phyloP scores from a whole-genome alignment of 495 filamentous ascomycete species.

The Aspergillus taichungensis region DNA sequence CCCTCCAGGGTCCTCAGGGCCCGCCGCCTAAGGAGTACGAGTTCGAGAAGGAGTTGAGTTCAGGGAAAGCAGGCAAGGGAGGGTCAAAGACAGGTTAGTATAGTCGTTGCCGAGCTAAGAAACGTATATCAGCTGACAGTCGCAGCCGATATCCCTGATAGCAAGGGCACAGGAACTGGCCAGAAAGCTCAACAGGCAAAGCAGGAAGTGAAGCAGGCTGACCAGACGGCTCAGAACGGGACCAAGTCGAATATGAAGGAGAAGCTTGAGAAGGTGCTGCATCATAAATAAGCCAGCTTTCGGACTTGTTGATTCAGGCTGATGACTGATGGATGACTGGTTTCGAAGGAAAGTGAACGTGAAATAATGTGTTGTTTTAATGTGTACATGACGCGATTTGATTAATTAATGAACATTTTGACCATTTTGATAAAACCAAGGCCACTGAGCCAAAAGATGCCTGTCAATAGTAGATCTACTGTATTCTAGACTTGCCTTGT shows the following conservation, averaged over 20 bases:
- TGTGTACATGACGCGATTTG: too few relatives aligned
- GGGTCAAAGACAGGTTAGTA: background rate
- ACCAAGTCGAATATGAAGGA: constrained; percentile 25
- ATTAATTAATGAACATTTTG: too few relatives aligned
- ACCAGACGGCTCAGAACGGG: constrained; percentile 9
- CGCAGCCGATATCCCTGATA: background rate
- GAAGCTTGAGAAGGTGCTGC: constrained; percentile 21
- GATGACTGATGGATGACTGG: too few relatives aligned
- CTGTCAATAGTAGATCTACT: too few relatives aligned
- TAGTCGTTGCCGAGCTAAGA: background rate
- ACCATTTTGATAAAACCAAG: too few relatives aligned
- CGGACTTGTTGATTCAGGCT: too few relatives aligned
- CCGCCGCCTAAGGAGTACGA: constrained; percentile 19
- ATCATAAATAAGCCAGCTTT: constrained; percentile 1
- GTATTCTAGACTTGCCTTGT: too few relatives aligned
- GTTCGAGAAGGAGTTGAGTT: constrained; percentile 18
- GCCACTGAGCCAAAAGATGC: too few relatives aligned
- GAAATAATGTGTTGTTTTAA: too few relatives aligned
- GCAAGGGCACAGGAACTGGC: background rate
- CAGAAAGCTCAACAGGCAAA: constrained; percentile 2
- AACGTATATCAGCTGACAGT: background rate
- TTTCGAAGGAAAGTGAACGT: too few relatives aligned
- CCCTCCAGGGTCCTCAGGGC: constrained; percentile 25
- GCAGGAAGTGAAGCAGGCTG: background rate
- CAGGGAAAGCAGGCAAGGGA: constrained; percentile 2